Evolutionary conservation across 768 basidiomycete genomes (phyloP), one percentile per base, ranked within the genome.

Genomic region (Tremella fuciformis): DNA sequence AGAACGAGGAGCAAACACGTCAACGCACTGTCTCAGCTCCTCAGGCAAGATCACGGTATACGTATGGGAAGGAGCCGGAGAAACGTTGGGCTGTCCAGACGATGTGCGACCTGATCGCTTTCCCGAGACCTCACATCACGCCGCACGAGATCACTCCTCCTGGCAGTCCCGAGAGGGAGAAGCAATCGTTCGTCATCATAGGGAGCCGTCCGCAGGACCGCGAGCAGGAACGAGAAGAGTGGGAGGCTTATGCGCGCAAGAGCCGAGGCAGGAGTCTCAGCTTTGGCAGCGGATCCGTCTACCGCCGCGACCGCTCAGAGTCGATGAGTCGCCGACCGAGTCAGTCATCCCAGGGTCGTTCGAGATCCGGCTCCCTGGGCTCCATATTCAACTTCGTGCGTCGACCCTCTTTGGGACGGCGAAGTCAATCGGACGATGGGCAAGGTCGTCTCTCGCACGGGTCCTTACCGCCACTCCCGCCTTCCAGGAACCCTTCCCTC

Each of bases 141-240:
- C 60, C 71, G n/a, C 69, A 62, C 40, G 52, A 53, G 16, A 67
- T 70, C 55, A 73, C 69, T 8, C 71, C 71, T n/a, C 69, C 69
- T 3, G 42, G 41, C 0, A 60, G 50, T 37, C 69, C 69, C 6
- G 39, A 47, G 2, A 21, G 42, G 21, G 42, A 57, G 7, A 44
- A 63, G 13, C 13, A 49, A 11, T 40, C 63, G 16, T 50, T 57
- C 16, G 42, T 72, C 40, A 11, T 34, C 29, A 34, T 34, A 4
- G 11, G 11, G 6, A 34, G 29, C 29, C 4, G 29, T 34, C 29
- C 29, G 29, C 6, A 34, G 6, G 42, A 46, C 15, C 59, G 71
- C 21, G 34, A 55, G 13, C 34, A 56, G 40, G 71, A 73, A 42
- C 46, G 69, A 19, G 66, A 73, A 47, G 63, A 69, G 50, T 73